These are phyloP conservation scores for Naegleria fowleri DNA, from an alignment of 208 protist species.

Conservation along the genomic window DNA sequence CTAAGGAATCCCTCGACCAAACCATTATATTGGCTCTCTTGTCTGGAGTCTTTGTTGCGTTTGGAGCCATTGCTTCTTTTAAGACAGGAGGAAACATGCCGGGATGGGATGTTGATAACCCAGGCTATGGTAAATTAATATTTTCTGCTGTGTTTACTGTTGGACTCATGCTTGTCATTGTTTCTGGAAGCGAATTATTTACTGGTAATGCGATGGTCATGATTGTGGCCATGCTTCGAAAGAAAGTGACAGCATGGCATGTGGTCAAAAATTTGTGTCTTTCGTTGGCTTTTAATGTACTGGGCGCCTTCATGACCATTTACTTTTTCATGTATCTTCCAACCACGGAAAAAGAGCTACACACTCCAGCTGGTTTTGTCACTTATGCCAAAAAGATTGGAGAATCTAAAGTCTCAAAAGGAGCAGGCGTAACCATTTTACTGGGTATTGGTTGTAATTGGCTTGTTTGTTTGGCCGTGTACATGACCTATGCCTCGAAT, in stretches of 20 bases:
- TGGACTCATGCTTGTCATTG: neutral
- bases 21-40: neutral
- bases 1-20: neutral
- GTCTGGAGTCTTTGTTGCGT: neutral
- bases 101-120: neutral
- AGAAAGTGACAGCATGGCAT: neutral
- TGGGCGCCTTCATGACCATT: neutral
- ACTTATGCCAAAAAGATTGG: neutral
- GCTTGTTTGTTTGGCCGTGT: neutral
- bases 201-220: neutral
- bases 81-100: neutral
- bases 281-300: neutral
- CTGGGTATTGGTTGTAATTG: neutral
- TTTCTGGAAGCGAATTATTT: neutral
- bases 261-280: neutral
- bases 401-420: neutral
- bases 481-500: neutral
- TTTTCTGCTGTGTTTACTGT: neutral
- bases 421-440: neutral
- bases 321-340: constrained; percentile 1
- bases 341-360: neutral
- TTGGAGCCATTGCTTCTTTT: neutral
- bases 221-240: neutral
- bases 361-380: neutral
- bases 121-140: neutral